Evolutionary conservation across 2,329 filamentous ascomycete species (phyloP).

Genomic region (Chaetomiaceae sp.): DNA sequence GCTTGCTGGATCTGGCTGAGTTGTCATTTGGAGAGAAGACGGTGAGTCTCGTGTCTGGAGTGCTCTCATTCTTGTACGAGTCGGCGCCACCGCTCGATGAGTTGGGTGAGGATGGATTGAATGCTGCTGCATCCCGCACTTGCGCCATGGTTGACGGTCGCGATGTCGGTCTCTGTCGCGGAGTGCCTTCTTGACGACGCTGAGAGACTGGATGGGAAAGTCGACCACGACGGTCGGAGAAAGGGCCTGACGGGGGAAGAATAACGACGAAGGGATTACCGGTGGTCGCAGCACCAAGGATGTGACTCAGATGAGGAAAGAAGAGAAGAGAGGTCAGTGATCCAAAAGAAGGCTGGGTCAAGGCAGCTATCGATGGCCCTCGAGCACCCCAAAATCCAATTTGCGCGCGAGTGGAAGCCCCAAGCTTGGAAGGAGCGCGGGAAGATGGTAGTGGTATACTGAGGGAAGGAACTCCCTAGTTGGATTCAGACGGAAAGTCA

Average conservation of each 20-base stretch:
- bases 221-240: background rate
- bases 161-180: background rate
- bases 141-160: constrained; percentile 35
- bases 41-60: constrained; percentile 59
- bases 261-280: constrained; percentile 9
- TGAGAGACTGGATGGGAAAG: constrained; percentile 1
- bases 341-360: constrained; percentile 10
- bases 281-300: background rate
- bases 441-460: background rate
- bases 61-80: constrained; percentile 49
- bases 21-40: constrained; percentile 57
- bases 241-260: constrained; percentile 16
- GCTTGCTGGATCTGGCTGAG: constrained; percentile 39
- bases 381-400: constrained; percentile 9
- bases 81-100: constrained; percentile 47
- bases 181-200: background rate
- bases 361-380: background rate
- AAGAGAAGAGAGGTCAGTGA: constrained; percentile 1
- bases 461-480: constrained; percentile 1
- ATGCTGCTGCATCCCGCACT: constrained; percentile 33
- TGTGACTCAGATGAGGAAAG: background rate
- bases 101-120: constrained; percentile 43
- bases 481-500: background rate
- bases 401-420: background rate
- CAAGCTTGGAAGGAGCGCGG: constrained; percentile 2